Evolutionary conservation across 257 asterid species (phyloP).

Genomic region (Haberlea rhodopensis): DNA sequence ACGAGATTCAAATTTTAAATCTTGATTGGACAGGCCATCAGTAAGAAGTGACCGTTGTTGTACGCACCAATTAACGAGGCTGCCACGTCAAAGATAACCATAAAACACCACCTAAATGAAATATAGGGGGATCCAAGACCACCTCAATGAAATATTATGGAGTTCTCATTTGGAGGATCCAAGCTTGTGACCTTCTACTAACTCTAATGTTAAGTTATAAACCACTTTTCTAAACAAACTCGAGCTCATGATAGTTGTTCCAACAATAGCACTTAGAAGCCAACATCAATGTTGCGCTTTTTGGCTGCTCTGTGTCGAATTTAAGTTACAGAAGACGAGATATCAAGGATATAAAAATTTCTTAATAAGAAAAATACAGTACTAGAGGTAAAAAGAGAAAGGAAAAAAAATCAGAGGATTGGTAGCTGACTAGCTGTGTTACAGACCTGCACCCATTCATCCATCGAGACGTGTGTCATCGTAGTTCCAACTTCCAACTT

Average conservation of each 20-base stretch:
- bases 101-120: no score
- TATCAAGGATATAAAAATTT: background rate
- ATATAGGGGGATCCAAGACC: no score
- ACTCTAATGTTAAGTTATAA: background rate
- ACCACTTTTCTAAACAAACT: background rate
- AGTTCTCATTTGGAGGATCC: background rate
- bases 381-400: background rate
- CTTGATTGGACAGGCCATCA: no score
- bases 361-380: background rate
- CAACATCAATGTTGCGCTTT: background rate
- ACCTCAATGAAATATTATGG: background rate
- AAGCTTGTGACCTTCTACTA: background rate
- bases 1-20: no score
- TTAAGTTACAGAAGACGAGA: no score
- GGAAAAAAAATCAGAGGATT: slow-evolving; percentile 7
- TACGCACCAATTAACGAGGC: no score
- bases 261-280: background rate
- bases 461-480: slow-evolving; percentile 79
- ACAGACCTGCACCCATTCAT: slow-evolving; percentile 96
- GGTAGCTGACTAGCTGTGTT: background rate
- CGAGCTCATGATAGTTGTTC: background rate
- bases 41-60: no score
- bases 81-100: no score
- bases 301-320: no score
- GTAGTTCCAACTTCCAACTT: slow-evolving; percentile 98